Evolutionary conservation across 768 basidiomycete species (phyloP).

Genomic region (Hypholoma fasciculare): DNA sequence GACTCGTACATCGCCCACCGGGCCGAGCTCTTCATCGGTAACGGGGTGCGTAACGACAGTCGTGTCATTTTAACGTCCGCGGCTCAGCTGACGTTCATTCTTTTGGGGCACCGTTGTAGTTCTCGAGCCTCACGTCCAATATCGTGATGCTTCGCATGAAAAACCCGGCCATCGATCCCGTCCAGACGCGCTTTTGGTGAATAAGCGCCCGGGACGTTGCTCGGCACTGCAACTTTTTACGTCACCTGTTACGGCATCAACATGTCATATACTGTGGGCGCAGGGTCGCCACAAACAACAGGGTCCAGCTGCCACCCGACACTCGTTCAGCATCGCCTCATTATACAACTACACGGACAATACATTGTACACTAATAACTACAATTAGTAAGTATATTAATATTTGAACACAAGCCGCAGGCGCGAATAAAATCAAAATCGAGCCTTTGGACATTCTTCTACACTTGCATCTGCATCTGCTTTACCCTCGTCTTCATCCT

Average conservation of each 20-base stretch:
- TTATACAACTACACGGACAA: too few relatives aligned
- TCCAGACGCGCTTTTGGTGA: conserved; percentile 33
- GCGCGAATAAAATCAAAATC: too few relatives aligned
- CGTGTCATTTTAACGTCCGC: neutral
- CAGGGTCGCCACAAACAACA: too few relatives aligned
- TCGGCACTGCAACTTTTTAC: too few relatives aligned
- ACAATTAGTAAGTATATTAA: too few relatives aligned
- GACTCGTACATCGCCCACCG: conserved; percentile 71
- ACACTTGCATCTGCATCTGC: neutral
- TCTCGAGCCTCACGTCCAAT: conserved; percentile 38
- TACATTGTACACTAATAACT: too few relatives aligned
- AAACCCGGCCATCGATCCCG: conserved; percentile 22
- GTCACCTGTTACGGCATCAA: too few relatives aligned
- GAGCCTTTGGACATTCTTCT: neutral
- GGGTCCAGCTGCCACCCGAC: too few relatives aligned
- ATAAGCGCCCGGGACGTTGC: neutral
- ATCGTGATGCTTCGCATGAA: conserved; percentile 34
- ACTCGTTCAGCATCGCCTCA: too few relatives aligned
- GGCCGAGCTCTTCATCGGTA: conserved; percentile 68
- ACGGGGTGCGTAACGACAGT: conserved; percentile 52
- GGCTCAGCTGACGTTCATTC: neutral
- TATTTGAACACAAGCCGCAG: too few relatives aligned
- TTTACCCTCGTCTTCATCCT: too few relatives aligned
- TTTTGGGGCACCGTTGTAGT: conserved; percentile 20
- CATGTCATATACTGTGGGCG: too few relatives aligned